A percentile compares a stretch with the other conserved stretches of the same genome.
Evolutionary conservation across 495 filamentous ascomycete species (phyloP).

Genomic region (Aspergillus affinis): DNA sequence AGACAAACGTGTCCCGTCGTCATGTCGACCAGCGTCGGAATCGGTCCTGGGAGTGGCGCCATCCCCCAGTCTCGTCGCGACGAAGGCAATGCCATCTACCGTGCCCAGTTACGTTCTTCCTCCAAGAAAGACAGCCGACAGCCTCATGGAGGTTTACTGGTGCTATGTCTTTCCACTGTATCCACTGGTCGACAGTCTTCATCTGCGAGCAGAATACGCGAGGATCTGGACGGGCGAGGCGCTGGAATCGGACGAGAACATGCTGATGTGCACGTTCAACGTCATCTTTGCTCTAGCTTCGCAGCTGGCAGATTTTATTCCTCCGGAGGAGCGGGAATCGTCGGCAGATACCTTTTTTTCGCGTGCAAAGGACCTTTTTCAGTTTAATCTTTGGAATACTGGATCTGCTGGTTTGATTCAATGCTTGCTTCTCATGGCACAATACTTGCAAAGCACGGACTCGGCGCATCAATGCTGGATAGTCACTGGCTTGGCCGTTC

Average conservation of each 20-base stretch:
- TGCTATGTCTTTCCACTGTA: slow-evolving; percentile 41
- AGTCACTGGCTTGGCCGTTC: slow-evolving; percentile 66
- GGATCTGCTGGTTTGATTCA: slow-evolving; percentile 40
- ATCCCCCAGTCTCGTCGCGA: slow-evolving; percentile 17
- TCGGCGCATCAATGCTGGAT: slow-evolving; percentile 54
- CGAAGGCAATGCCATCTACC: slow-evolving; percentile 11
- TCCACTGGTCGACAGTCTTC: slow-evolving; percentile 35
- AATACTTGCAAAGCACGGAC: slow-evolving; percentile 44
- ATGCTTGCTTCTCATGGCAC: slow-evolving; percentile 40
- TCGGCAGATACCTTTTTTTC: slow-evolving; percentile 40
- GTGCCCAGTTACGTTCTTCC: slow-evolving; percentile 37
- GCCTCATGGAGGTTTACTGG: slow-evolving; percentile 42
- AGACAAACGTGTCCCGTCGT: slow-evolving; percentile 30
- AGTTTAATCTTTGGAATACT: slow-evolving; percentile 40
- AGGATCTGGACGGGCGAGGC: slow-evolving; percentile 37
- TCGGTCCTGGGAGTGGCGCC: slow-evolving; percentile 15
- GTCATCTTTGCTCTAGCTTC: slow-evolving; percentile 40
- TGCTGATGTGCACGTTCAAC: slow-evolving; percentile 45
- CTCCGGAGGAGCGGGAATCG: slow-evolving; percentile 31
- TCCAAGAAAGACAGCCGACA: slow-evolving; percentile 39
- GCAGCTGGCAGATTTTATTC: slow-evolving; percentile 38
- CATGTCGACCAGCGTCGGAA: slow-evolving; percentile 19
- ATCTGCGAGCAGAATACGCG: slow-evolving; percentile 33
- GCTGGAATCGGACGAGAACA: slow-evolving; percentile 33
- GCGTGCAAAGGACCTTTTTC: slow-evolving; percentile 38